phyloP scores from a whole-genome alignment of 352 stramenopile genomes.

The Phytopythium montanum region DNA sequence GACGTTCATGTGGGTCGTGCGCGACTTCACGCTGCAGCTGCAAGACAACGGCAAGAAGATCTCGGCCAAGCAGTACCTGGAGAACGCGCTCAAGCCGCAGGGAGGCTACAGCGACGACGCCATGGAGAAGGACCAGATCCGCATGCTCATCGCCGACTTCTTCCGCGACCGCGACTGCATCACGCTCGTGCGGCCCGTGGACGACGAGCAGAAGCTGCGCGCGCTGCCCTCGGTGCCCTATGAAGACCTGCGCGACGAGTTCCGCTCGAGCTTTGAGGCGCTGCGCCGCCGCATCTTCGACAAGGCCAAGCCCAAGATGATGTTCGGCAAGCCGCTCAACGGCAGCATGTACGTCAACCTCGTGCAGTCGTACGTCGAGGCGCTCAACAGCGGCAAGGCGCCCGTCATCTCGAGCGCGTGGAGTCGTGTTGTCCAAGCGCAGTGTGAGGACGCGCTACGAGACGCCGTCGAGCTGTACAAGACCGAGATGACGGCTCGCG shows the following conservation, averaged over 20 bases:
- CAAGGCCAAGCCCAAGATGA: constrained; percentile 78
- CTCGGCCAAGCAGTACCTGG: constrained; percentile 86
- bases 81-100: constrained; percentile 81
- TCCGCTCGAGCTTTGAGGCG: constrained; percentile 66
- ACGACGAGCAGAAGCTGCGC: constrained; percentile 81
- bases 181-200: constrained; percentile 86
- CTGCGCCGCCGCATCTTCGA: constrained; percentile 70
- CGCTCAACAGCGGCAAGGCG: constrained; percentile 84
- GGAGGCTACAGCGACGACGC: constrained; percentile 77
- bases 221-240: constrained; percentile 67
- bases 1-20: constrained; percentile 87
- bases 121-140: constrained; percentile 79
- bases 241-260: constrained; percentile 77
- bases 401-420: constrained; percentile 89
- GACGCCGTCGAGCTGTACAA: constrained; percentile 80
- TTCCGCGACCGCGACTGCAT: constrained; percentile 87
- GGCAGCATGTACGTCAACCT: constrained; percentile 87
- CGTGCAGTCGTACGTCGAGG: constrained; percentile 77
- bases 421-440: constrained; percentile 82
- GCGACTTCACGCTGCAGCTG: constrained; percentile 87
- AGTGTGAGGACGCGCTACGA: constrained; percentile 79
- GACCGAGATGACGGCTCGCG: constrained; percentile 46
- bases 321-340: constrained; percentile 84
- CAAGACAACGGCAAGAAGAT: constrained; percentile 86
- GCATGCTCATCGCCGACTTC: constrained; percentile 69